Evolutionary conservation across 108 stramenopile species (phyloP), one percentile per base, ranked within the genome.

Genomic region (Cyclostephanos invisitatus): DNA sequence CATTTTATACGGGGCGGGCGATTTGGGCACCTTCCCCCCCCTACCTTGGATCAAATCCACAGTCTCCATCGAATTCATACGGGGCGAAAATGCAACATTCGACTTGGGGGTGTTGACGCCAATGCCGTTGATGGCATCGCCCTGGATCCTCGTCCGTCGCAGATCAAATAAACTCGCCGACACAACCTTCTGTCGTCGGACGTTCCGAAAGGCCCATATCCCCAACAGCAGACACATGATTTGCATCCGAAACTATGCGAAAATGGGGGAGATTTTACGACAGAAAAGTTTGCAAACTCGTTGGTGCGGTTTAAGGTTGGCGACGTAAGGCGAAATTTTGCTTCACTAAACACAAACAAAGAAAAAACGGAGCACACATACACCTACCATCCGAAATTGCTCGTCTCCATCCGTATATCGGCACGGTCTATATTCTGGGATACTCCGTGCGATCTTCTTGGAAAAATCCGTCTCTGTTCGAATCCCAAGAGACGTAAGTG

Each of bases 101-200:
- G 44, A n/a, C 64, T 35, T 59, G 72, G 54, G 12, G 56, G 49
- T 66, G 48, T 48, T 60, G 18, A 21, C 48, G 25, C 0, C 9
- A 35, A 18, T 12, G 3, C 44, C 46, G 48, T 54, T 71, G 44
- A 7, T 40, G 36, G 24, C 37, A 48, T 22, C 20, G 21, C 68
- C 68, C 48, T 78, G 77, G 62, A 67, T 69, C 28, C 73, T 73
- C 60, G 38, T 67, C 29, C 69, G 63, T 35, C 77, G 77, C n/a
- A 60, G 71, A 72, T 78, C 77, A 28, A 78, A 78, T 37, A 78
- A 67, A 62, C 70, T 72, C 29, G 77, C 77, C n/a, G 77, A 72
- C 62, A 54, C 35, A 24, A 68, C 65, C 48, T 62, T 78, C 24
- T 65, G 64, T 47, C 66, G 59, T 35, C 69, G 64, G 25, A 78